These are phyloP conservation scores for Candida albicans DNA, from an alignment of 1,139 yeast species.

Conservation along the genomic window DNA sequence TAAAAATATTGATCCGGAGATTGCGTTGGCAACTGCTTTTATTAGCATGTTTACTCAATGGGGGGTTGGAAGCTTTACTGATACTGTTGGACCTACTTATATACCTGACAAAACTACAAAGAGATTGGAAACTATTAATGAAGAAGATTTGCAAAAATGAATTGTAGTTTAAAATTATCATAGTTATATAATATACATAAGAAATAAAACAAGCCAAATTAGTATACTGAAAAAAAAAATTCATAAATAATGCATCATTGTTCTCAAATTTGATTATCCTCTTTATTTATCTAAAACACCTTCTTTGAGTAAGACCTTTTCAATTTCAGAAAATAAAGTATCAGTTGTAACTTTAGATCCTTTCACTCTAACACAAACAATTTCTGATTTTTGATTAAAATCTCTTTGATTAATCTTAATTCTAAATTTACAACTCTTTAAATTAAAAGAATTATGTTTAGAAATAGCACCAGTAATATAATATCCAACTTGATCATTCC, in stretches of 20 bases:
- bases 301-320: conserved; percentile 47
- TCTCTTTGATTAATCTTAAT: conserved; percentile 48
- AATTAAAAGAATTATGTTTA: conserved; percentile 58
- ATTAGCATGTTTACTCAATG: conserved; percentile 64
- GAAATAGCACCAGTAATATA: conserved; percentile 61
- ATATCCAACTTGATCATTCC: conserved; percentile 42
- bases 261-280: conserved; percentile 4
- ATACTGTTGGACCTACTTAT: conserved; percentile 54
- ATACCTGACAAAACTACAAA: conserved; percentile 14
- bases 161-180: no score
- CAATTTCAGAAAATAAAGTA: conserved; percentile 47
- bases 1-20: conserved; percentile 43
- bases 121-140: conserved; percentile 6
- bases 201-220: background rate
- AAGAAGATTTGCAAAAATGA: conserved; percentile 4
- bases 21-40: conserved; percentile 58
- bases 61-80: conserved; percentile 56
- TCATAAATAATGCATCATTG: conserved; percentile 1
- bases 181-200: conserved; percentile 3
- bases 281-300: conserved; percentile 38
- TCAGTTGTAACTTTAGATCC: conserved; percentile 45
- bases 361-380: conserved; percentile 46
- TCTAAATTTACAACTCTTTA: conserved; percentile 65
- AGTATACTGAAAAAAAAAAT: conserved; percentile 1
- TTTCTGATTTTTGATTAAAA: conserved; percentile 43